A percentile compares a stretch with the other conserved stretches of the same genome.
phyloP scores from a whole-genome alignment of 2,329 filamentous ascomycete species.

The Xylariaceae sp. region DNA sequence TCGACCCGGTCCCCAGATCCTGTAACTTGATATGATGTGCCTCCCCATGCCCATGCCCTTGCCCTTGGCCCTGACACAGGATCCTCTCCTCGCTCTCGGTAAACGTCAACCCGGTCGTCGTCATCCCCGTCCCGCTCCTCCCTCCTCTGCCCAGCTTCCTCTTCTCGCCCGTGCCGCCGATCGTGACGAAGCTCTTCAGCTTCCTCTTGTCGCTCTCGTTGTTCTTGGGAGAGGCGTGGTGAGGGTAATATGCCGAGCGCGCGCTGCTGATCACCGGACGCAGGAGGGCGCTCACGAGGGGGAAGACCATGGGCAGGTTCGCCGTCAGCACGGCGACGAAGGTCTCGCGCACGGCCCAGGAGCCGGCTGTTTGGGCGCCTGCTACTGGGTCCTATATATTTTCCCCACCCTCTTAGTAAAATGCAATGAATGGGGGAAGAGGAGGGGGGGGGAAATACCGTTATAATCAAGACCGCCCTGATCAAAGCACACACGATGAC shows the following conservation, averaged over 20 bases:
- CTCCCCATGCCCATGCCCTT: background rate
- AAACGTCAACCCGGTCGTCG: conserved; percentile 35
- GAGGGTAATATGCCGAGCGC: conserved; percentile 33
- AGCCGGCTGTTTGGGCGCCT: conserved; percentile 35
- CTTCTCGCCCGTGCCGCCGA: conserved; percentile 33
- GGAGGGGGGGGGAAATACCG: conserved; percentile 19
- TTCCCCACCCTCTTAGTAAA: too few species aligned
- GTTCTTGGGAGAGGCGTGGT: conserved; percentile 32
- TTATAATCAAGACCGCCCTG: conserved; percentile 33
- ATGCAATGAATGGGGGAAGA: background rate
- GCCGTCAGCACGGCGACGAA: conserved; percentile 39
- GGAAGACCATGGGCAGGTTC: conserved; percentile 40
- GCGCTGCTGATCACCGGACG: conserved; percentile 27
- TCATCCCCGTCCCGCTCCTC: conserved; percentile 28
- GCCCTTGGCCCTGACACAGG: conserved; percentile 27
- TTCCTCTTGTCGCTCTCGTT: conserved; percentile 32
- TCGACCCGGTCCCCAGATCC: too few species aligned
- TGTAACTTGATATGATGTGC: too few species aligned
- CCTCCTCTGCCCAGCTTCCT: conserved; percentile 20
- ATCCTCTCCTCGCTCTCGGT: conserved; percentile 41
- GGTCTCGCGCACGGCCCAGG: conserved; percentile 39
- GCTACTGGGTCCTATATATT: conserved; percentile 35
- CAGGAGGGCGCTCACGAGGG: conserved; percentile 36
- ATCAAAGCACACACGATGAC: conserved; percentile 34
- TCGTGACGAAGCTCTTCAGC: conserved; percentile 24